A percentile compares a stretch with the other conserved stretches of the same genome.
Evolutionary conservation across 139 green algal species (phyloP).

Genomic region (Trebouxia sp.): DNA sequence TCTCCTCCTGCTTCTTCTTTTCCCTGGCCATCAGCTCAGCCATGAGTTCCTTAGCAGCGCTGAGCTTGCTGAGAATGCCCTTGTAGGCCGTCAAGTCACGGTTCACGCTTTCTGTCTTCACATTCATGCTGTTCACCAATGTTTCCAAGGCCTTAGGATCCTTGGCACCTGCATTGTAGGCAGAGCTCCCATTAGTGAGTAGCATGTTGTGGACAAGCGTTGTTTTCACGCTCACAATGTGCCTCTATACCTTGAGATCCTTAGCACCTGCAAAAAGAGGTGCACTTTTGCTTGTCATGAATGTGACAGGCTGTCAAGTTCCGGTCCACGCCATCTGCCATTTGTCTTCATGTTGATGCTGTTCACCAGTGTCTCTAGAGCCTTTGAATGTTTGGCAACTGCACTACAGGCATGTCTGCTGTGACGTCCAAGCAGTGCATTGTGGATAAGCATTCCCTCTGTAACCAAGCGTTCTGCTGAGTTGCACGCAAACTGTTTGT

Average conservation of each 20-base stretch:
- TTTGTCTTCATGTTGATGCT: slow-evolving; percentile 64
- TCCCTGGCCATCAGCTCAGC: slow-evolving; percentile 80
- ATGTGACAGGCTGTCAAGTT: slow-evolving; percentile 88
- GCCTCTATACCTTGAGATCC: too few relatives aligned
- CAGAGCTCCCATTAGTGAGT: background rate
- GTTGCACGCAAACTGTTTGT: too few relatives aligned
- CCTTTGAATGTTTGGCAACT: slow-evolving; percentile 80
- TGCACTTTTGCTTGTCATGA: too few relatives aligned
- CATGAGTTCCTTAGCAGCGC: slow-evolving; percentile 88
- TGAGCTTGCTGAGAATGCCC: slow-evolving; percentile 84
- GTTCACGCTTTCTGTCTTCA: slow-evolving; percentile 79
- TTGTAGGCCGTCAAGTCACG: slow-evolving; percentile 91
- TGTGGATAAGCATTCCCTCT: too few relatives aligned
- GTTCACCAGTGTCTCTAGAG: slow-evolving; percentile 73
- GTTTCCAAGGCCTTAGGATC: slow-evolving; percentile 82
- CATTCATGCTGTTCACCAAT: slow-evolving; percentile 71
- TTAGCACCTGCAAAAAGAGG: too few relatives aligned
- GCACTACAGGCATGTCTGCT: too few relatives aligned
- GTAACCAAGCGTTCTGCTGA: too few relatives aligned
- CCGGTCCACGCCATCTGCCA: slow-evolving; percentile 79
- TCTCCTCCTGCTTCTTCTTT: slow-evolving; percentile 82
- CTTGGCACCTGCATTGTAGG: slow-evolving; percentile 52
- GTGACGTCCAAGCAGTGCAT: too few relatives aligned
- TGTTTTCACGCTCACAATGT: too few relatives aligned
- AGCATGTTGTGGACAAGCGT: too few relatives aligned